These are phyloP conservation scores for Amylocarpus encephaloides DNA, from an alignment of 2,329 filamentous ascomycete species.

Conservation along the genomic window DNA sequence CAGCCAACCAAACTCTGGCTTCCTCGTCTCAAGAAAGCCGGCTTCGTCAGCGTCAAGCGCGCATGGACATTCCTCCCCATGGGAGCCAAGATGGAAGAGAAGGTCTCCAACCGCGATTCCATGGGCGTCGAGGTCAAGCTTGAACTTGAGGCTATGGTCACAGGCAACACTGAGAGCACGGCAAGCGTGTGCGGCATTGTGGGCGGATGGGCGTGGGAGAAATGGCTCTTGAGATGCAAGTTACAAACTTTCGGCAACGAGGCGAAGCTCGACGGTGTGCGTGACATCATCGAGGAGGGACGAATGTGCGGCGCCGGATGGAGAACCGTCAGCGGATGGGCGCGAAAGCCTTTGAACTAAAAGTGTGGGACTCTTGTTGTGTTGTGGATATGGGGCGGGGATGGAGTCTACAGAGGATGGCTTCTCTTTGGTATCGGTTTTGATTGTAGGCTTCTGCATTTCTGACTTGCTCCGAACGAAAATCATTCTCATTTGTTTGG, in stretches of 20 bases:
- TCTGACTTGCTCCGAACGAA: too few species aligned
- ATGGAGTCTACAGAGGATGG: too few species aligned
- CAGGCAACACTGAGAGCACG: slow-evolving; percentile 64
- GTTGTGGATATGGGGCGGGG: not conserved
- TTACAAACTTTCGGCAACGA: slow-evolving; percentile 74
- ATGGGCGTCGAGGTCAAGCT: slow-evolving; percentile 40
- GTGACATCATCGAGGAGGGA: slow-evolving; percentile 58
- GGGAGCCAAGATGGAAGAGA: slow-evolving; percentile 47
- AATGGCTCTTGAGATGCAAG: slow-evolving; percentile 86
- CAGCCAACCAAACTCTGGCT: slow-evolving; percentile 77
- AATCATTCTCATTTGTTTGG: too few species aligned
- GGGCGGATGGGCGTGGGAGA: slow-evolving; percentile 90
- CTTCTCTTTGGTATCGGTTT: too few species aligned
- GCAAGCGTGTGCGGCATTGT: slow-evolving; percentile 75
- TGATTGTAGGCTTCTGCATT: too few species aligned
- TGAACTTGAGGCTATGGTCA: slow-evolving; percentile 55
- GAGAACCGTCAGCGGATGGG: slow-evolving; percentile 56
- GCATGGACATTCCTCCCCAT: slow-evolving; percentile 88
- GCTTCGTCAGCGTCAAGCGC: slow-evolving; percentile 75
- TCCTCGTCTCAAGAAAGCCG: slow-evolving; percentile 62
- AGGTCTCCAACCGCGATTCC: slow-evolving; percentile 34
- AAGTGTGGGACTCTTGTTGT: not conserved
- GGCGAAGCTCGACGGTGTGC: slow-evolving; percentile 53
- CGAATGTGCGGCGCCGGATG: slow-evolving; percentile 52
- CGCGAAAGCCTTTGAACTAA: slow-evolving; percentile 47